Base-by-base conservation (phyloP, 306 rosid species). In the Cucumis melo region DNA sequence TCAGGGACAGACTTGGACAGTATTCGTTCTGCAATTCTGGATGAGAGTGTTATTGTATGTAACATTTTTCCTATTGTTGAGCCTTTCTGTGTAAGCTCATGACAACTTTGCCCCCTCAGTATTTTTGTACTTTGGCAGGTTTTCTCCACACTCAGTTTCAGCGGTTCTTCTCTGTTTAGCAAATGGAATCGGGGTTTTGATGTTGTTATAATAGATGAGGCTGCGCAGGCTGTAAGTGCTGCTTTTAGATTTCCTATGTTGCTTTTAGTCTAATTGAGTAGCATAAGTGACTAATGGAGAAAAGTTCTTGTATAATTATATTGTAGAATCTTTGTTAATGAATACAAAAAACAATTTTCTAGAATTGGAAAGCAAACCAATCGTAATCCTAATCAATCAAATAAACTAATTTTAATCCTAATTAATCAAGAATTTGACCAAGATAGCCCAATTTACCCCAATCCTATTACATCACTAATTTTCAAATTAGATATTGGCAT, bases 171-270 rank as follows among this genome's bases (percentile, higher is more conserved):
- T 55, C 59, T 87, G 72, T 93, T 87, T 86, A 87, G 92, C 83
- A 91, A 87, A 87, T 88, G 86, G 80, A 87, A 83, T 82, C 92
- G 92, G 53, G 86, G 88, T 70, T 93, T 93, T 85, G 98, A 93
- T 80, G 97, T 90, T 78, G 97, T 93, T 59, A 90, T 93, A 73
- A 93, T 93, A 88, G 98, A 93, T 74, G 97, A 93, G 87, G 97
- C 98, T 80, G 98, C 96, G 71, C 98, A 93, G 83, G 97, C 98
- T 83, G 98, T 93, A 87, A 90, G 98, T 83, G 74, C 14, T 83
- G 74, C 14, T 38, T 78, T 75, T 10, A 76, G 38, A 27, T 76
- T 61, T 36, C 48, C 55, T 10, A 5, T 19, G 62, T 73, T 76
- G 59, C 48, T 48, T 44, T 67, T 20, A 67, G 74, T 67, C 56